Base-by-base conservation (phyloP, 805 yeast species). In the Saturnispora zaruensis region DNA sequence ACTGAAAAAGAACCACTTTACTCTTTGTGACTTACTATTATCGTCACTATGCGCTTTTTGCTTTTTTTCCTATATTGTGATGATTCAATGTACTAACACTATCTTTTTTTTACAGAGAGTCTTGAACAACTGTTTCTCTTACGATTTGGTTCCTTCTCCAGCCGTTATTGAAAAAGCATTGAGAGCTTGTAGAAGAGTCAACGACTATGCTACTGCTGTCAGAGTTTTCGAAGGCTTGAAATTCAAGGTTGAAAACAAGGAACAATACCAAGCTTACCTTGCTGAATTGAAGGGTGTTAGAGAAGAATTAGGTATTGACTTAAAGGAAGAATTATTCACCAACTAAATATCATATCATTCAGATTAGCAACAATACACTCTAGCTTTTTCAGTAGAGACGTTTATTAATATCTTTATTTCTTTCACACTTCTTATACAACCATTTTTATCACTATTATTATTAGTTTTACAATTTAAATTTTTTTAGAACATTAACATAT, bases 81-180 rank as follows among this genome's bases (percentile, higher is more conserved):
- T 9, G n/a, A 14, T 28, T 28, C 4, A 14, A 36, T 38, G 44
- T 60, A 64, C 66, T 65, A 61, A 63, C 66, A 53, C 16, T 43
- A n/a, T 36, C 14, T 33, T 40, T 20, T 23, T 38, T 62, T 74
- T 71, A 78, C 53, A 79, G 75, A 87, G 99, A 77, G 90, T 93
- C 54, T 80, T 93, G 68, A 93, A 95, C 82, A 93, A 93, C 76
- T 89, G 95, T 72, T 93, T 93, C 77, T 87, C 98, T 14, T 93
- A 93, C 77, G 99, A 93, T 74, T 81, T 93, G 71, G 99, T 93
- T 51, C 99, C 99, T 59, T 91, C 99, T 28, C 99, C 99, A 59
- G 80, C 85, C 55, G 98, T 93, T 55, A 78, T 93, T 65, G 96
- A 87, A 73, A 87, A 85, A 73, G 99, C 99, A 45, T 78, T 93